These are phyloP conservation scores for Raffaelea deltoideospora DNA, from an alignment of 2,329 filamentous ascomycete genomes.

Conservation along the genomic window DNA sequence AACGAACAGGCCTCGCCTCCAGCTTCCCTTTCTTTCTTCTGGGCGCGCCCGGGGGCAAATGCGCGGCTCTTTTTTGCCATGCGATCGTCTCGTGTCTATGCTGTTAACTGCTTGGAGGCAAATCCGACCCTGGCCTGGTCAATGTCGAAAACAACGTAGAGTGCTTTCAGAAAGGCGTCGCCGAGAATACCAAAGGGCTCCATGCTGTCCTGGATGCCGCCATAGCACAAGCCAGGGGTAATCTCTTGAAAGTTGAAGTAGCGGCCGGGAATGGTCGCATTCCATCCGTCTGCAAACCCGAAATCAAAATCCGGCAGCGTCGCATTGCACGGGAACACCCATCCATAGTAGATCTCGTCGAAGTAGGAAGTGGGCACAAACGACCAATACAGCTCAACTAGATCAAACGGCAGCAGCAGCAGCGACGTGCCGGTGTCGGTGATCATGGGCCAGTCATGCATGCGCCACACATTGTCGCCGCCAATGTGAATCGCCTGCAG, in stretches of 20 bases:
- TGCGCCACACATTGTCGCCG: conserved; percentile 19
- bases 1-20: too few species aligned
- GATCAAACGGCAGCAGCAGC: conserved; percentile 39
- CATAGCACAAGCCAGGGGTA: conserved; percentile 47
- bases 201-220: conserved; percentile 52
- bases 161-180: conserved; percentile 63
- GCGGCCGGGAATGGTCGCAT: conserved; percentile 32
- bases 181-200: conserved; percentile 52
- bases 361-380: conserved; percentile 36
- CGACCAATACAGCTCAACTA: conserved; percentile 46
- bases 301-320: conserved; percentile 35
- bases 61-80: too few species aligned
- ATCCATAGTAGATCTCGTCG: conserved; percentile 28
- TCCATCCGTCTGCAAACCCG: conserved; percentile 27
- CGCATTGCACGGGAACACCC: conserved; percentile 36
- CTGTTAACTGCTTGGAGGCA: conserved; percentile 24
- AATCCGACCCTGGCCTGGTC: conserved; percentile 28
- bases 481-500: conserved; percentile 20
- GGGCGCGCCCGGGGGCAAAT: too few species aligned
- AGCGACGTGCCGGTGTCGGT: conserved; percentile 57
- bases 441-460: conserved; percentile 34
- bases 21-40: too few species aligned
- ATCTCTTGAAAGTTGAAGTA: conserved; percentile 34
- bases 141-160: conserved; percentile 59
- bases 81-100: too few species aligned